These are phyloP conservation scores for Corynespora cassiicola DNA, from an alignment of 2,329 filamentous ascomycete genomes.

Conservation along the genomic window DNA sequence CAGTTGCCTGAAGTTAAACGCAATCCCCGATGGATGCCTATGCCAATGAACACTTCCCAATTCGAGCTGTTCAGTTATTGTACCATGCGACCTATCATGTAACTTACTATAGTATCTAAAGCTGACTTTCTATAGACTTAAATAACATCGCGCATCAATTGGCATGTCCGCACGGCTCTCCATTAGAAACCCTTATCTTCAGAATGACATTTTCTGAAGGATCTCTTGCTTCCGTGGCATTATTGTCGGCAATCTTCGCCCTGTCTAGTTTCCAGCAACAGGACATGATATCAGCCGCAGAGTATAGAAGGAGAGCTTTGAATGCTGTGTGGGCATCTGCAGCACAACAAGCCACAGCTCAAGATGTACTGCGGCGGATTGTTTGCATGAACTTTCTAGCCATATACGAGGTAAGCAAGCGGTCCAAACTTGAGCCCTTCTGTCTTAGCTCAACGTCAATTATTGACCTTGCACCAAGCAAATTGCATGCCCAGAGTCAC, in stretches of 20 bases:
- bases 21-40: slow-evolving; percentile 16
- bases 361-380: slow-evolving; percentile 15
- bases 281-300: slow-evolving; percentile 6
- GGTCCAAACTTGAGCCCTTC: neutral
- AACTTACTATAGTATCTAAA: too few species aligned
- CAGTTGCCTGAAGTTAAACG: neutral
- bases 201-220: slow-evolving; percentile 16
- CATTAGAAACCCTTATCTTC: slow-evolving; percentile 10
- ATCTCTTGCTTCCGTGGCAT: slow-evolving; percentile 10
- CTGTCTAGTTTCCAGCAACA: slow-evolving; percentile 13
- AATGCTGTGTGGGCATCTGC: slow-evolving; percentile 8
- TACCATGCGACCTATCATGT: neutral
- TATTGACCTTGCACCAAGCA: too few species aligned
- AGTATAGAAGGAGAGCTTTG: slow-evolving; percentile 13
- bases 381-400: slow-evolving; percentile 16
- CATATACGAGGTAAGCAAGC: slow-evolving; percentile 17
- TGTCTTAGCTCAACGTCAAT: neutral
- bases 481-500: neutral
- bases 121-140: slow-evolving; percentile 12
- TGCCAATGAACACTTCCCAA: slow-evolving; percentile 4
- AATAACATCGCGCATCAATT: slow-evolving; percentile 9
- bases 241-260: slow-evolving; percentile 17
- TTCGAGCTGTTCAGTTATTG: slow-evolving; percentile 15
- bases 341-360: slow-evolving; percentile 1
- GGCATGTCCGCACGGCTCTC: slow-evolving; percentile 7